Percentiles rank a stretch among this genome's conserved stretches.
Evolutionary conservation across 176 grass and related monocot species (phyloP).

Genomic region (Phoenix roebelenii): DNA sequence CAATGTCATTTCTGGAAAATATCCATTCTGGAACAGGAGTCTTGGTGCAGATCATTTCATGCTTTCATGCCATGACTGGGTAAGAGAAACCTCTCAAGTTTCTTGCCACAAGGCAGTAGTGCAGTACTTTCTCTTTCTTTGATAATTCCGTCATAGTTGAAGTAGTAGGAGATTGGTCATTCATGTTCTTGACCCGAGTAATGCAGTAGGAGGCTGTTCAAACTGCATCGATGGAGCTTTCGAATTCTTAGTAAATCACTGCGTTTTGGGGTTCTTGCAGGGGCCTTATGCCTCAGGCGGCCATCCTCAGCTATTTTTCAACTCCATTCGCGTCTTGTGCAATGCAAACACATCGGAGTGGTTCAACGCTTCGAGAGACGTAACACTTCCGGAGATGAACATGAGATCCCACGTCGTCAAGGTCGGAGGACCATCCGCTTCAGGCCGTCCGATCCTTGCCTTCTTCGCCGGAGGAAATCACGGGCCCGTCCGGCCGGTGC

Average conservation of each 20-base stretch:
- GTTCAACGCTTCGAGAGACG: conserved; percentile 61
- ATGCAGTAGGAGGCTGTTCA: too few relatives aligned
- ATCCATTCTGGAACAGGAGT: conserved; percentile 83
- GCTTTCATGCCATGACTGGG: conserved; percentile 96
- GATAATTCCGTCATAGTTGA: too few relatives aligned
- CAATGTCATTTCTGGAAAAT: conserved; percentile 34
- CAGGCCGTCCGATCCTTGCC: conserved; percentile 46
- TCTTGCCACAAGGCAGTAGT: too few relatives aligned
- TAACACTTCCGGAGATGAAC: conserved; percentile 71
- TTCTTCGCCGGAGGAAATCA: conserved; percentile 85
- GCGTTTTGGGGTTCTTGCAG: conserved; percentile 13
- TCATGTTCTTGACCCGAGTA: too few relatives aligned
- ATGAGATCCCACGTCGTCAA: conserved; percentile 33
- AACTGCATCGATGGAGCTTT: too few relatives aligned
- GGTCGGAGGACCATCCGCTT: conserved; percentile 59
- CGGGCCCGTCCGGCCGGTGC: conserved; percentile 51
- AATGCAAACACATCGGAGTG: conserved; percentile 92
- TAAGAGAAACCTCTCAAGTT: conserved; percentile 6
- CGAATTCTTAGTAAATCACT: too few relatives aligned
- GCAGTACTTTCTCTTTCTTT: too few relatives aligned
- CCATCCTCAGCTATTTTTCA: conserved; percentile 28
- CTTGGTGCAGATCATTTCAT: conserved; percentile 77
- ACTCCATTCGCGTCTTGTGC: conserved; percentile 78
- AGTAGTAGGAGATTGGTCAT: too few relatives aligned
- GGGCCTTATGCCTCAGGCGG: conserved; percentile 56